A percentile compares a stretch with the other conserved stretches of the same genome.
phyloP scores from a whole-genome alignment of 371 early-diverging fungal genomes.

The Globomyces sp. region DNA sequence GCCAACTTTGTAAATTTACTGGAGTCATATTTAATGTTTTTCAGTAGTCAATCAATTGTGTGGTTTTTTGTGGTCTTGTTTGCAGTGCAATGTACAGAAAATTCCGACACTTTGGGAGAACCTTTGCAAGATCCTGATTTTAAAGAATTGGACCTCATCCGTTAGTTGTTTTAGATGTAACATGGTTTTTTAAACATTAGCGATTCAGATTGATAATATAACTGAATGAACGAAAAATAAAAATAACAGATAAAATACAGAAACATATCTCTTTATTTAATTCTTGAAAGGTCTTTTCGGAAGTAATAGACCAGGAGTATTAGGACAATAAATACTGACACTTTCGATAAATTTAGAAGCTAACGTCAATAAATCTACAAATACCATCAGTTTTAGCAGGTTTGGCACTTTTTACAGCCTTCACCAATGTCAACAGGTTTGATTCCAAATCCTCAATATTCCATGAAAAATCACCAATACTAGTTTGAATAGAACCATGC shows the following conservation, averaged over 20 bases:
- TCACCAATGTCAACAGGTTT: slow-evolving; percentile 31
- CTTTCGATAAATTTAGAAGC: slow-evolving; percentile 36
- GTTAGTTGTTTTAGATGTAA: no score
- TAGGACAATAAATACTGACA: slow-evolving; percentile 31
- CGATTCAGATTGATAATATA: no score
- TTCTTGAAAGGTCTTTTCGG: slow-evolving; percentile 15
- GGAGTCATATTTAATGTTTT: no score
- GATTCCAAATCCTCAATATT: slow-evolving; percentile 15
- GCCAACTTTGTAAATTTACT: no score
- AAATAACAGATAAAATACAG: background rate
- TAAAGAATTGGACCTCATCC: no score
- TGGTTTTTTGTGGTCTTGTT: no score
- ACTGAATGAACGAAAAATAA: no score
- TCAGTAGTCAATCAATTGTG: no score
- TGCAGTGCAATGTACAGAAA: no score
- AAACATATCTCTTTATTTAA: slow-evolving; percentile 6
- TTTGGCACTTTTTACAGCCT: slow-evolving; percentile 24
- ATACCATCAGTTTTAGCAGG: slow-evolving; percentile 38
- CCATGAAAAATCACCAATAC: slow-evolving; percentile 18
- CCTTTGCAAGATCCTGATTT: no score
- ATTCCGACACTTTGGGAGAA: no score
- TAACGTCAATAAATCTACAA: slow-evolving; percentile 2
- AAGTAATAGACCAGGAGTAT: slow-evolving; percentile 32
- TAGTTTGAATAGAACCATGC: slow-evolving; percentile 31
- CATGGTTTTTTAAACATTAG: no score